These are phyloP conservation scores for Cyclanthera cordifolia DNA, from an alignment of 306 rosid genomes.

Conservation along the genomic window DNA sequence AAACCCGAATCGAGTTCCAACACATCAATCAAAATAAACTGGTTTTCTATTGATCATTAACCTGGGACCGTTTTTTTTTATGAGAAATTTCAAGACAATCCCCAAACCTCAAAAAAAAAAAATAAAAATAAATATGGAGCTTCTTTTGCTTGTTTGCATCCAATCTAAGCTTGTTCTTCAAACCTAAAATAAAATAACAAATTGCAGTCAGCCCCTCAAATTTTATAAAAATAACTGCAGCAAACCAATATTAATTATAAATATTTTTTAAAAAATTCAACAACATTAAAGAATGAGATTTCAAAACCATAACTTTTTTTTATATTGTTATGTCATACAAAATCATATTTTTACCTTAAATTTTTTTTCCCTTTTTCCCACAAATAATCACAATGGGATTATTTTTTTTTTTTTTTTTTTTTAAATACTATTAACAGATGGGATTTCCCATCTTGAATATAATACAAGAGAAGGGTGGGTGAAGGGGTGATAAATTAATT, in stretches of 20 bases:
- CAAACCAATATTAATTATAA: no score
- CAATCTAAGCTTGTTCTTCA: no score
- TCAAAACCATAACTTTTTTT: no score
- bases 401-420: neutral
- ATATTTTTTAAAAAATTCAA: no score
- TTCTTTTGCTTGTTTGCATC: no score
- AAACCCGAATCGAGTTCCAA: neutral
- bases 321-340: no score
- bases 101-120: neutral
- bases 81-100: neutral
- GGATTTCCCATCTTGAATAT: neutral
- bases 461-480: neutral
- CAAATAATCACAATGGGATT: neutral
- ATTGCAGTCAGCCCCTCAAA: neutral
- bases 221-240: neutral
- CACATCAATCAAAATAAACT: neutral
- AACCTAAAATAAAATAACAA: neutral
- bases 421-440: neutral
- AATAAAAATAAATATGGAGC: no score
- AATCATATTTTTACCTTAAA: no score
- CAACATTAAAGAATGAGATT: no score
- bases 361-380: neutral
- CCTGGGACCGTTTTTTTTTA: neutral
- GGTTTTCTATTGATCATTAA: neutral
- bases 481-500: no score